phyloP scores from a whole-genome alignment of 2,329 filamentous ascomycete genomes.

The Phaeosphaeria sp. region DNA sequence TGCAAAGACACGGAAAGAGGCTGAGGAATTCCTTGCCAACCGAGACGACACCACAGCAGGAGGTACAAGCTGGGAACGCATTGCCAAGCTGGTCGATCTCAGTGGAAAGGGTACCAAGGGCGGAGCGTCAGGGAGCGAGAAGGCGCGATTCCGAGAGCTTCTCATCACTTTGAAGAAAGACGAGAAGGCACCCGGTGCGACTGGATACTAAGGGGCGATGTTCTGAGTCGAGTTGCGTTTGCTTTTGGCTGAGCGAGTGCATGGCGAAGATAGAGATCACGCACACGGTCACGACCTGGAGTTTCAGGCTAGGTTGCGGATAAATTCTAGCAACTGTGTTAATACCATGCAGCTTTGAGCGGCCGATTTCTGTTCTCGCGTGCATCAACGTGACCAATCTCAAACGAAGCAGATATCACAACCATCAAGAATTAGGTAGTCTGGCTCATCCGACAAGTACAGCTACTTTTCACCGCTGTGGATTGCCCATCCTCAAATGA shows the following conservation, averaged over 20 bases:
- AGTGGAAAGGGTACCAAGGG: constrained; percentile 91
- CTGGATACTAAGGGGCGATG: constrained; percentile 44
- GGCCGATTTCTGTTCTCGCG: too few species aligned
- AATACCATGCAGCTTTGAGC: constrained; percentile 14
- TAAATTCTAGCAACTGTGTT: constrained; percentile 31
- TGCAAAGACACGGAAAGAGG: constrained; percentile 85
- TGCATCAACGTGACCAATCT: background rate
- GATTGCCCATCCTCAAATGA: too few species aligned
- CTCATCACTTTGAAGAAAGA: constrained; percentile 89
- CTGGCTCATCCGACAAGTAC: too few species aligned
- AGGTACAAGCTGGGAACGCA: constrained; percentile 97
- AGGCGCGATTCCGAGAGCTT: constrained; percentile 94
- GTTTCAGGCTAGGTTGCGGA: constrained; percentile 29
- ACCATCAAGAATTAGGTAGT: too few species aligned
- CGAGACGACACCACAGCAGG: constrained; percentile 93
- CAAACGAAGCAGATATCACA: background rate
- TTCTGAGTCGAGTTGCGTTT: constrained; percentile 10
- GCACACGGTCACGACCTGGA: constrained; percentile 21
- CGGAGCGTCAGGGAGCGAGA: constrained; percentile 87
- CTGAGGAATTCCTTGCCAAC: constrained; percentile 86
- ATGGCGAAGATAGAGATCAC: constrained; percentile 18
- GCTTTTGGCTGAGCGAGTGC: constrained; percentile 14
- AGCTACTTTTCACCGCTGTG: too few species aligned
- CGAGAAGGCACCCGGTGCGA: constrained; percentile 75
- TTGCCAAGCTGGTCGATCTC: constrained; percentile 95